Evolutionary conservation across 805 yeast species (phyloP).

Genomic region (Wickerhamomyces bovis): DNA sequence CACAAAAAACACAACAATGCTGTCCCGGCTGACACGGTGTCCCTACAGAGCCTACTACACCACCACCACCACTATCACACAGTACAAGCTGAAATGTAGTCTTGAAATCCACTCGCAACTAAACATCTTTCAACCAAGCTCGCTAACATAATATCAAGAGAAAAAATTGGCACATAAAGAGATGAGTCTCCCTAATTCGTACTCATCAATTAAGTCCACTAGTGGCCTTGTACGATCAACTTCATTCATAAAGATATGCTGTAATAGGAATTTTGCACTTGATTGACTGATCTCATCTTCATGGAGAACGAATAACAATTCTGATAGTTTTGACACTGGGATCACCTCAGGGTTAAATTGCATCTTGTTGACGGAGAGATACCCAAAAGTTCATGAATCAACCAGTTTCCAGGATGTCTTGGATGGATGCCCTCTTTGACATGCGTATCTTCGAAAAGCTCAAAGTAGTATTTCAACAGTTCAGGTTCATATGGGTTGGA

Average conservation of each 20-base stretch:
- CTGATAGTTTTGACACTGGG: slow-evolving; percentile 42
- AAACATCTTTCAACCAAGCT: slow-evolving; percentile 44
- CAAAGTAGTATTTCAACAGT: slow-evolving; percentile 47
- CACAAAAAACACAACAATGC: too few relatives aligned
- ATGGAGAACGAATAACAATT: slow-evolving; percentile 47
- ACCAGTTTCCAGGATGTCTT: slow-evolving; percentile 64
- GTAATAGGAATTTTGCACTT: slow-evolving; percentile 60
- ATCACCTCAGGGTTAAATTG: slow-evolving; percentile 27
- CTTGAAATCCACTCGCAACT: slow-evolving; percentile 92
- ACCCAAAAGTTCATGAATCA: slow-evolving; percentile 77
- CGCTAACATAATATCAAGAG: background rate
- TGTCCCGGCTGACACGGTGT: background rate
- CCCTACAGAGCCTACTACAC: background rate
- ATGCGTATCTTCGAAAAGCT: slow-evolving; percentile 30
- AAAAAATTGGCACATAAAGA: background rate
- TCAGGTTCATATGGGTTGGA: slow-evolving; percentile 42
- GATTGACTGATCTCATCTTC: slow-evolving; percentile 46
- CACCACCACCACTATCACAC: slow-evolving; percentile 8
- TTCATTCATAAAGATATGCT: slow-evolving; percentile 51
- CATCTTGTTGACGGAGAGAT: slow-evolving; percentile 45
- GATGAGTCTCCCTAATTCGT: slow-evolving; percentile 35
- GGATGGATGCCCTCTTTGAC: slow-evolving; percentile 20
- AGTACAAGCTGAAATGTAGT: slow-evolving; percentile 64
- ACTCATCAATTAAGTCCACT: slow-evolving; percentile 43
- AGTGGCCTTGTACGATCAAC: slow-evolving; percentile 33